Evolutionary conservation across 1,284 basidiomycete species (phyloP).

Genomic region (Sphaerobolus stellatus): DNA sequence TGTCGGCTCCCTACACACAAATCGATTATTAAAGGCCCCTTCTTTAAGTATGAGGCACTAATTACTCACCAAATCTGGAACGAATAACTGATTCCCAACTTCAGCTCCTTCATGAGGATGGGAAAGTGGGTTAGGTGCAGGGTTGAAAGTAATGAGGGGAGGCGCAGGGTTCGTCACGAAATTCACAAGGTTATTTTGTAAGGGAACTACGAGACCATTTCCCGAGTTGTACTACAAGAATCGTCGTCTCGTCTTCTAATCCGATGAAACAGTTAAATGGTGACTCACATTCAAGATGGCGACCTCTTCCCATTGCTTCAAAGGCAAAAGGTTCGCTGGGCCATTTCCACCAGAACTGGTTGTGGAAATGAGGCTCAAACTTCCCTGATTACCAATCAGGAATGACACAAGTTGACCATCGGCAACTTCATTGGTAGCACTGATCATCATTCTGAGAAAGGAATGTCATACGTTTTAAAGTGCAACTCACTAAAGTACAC

Average conservation of each 20-base stretch:
- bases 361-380: conserved; percentile 40
- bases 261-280: too few species aligned
- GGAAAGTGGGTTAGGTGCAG: conserved; percentile 36
- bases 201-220: conserved; percentile 54
- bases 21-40: not conserved
- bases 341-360: conserved; percentile 48
- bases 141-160: conserved; percentile 52
- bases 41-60: not conserved
- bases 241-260: too few species aligned
- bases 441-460: conserved; percentile 23
- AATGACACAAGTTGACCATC: conserved; percentile 57
- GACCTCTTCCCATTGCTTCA: conserved; percentile 53
- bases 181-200: conserved; percentile 33
- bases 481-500: conserved; percentile 55
- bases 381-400: conserved; percentile 43
- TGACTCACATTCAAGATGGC: conserved; percentile 56
- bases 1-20: conserved; percentile 54
- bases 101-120: conserved; percentile 66
- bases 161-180: conserved; percentile 41
- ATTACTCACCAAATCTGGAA: conserved; percentile 59
- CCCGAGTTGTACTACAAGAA: conserved; percentile 52
- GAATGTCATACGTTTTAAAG: conserved; percentile 1
- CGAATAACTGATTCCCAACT: conserved; percentile 51
- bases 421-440: conserved; percentile 54
- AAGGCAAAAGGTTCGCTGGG: conserved; percentile 51